A percentile compares a stretch with the other conserved stretches of the same genome.
Evolutionary conservation across 768 basidiomycete species (phyloP).

Genomic region (Agaricus subrufescens): DNA sequence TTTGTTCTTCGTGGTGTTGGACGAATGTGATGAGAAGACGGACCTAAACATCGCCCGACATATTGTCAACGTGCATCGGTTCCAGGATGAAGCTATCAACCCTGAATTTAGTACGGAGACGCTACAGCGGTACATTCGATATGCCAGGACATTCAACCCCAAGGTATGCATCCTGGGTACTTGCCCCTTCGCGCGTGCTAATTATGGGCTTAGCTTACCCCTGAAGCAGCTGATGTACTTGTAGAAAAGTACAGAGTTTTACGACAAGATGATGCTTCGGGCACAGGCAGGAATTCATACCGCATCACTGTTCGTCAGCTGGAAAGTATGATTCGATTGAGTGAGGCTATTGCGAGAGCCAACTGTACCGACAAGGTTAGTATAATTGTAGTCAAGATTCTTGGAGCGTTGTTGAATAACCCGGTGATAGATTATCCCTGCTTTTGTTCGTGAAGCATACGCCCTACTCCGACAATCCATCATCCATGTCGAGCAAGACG

Average conservation of each 20-base stretch:
- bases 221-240: conserved; percentile 86
- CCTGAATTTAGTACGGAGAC: conserved; percentile 98
- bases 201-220: conserved; percentile 62
- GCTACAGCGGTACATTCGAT: conserved; percentile 93
- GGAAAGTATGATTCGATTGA: conserved; percentile 97
- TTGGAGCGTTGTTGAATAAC: neutral
- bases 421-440: conserved; percentile 72
- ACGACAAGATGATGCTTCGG: conserved; percentile 88
- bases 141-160: conserved; percentile 95
- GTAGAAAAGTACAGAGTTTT: conserved; percentile 94
- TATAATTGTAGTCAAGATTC: neutral
- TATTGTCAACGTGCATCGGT: conserved; percentile 96
- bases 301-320: conserved; percentile 97
- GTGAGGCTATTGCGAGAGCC: conserved; percentile 95
- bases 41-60: conserved; percentile 94
- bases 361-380: conserved; percentile 91
- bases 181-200: conserved; percentile 5
- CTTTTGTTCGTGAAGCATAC: conserved; percentile 94
- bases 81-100: conserved; percentile 89
- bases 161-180: conserved; percentile 52
- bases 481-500: conserved; percentile 98
- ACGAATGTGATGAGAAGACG: conserved; percentile 91
- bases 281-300: conserved; percentile 87
- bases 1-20: conserved; percentile 95
- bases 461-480: conserved; percentile 93